These are phyloP conservation scores for Apiospora pterosperma DNA, from an alignment of 2,329 filamentous ascomycete genomes.

Conservation along the genomic window DNA sequence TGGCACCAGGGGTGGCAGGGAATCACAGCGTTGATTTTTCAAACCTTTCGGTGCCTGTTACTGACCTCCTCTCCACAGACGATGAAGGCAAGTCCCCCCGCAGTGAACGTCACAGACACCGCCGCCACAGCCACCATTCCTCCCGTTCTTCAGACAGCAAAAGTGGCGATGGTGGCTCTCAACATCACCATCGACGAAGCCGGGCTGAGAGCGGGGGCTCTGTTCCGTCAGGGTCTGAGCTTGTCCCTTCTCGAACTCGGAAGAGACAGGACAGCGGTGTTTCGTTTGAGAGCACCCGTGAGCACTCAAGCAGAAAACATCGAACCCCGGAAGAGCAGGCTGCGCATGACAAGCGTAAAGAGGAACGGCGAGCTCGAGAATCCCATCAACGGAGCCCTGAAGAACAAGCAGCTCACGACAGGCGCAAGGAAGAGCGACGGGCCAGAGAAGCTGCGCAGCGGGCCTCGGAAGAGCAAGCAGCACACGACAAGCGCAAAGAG, in stretches of 20 bases:
- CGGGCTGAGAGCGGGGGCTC: conserved; percentile 7
- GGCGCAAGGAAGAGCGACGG: conserved; percentile 5
- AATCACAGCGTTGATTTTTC: conserved; percentile 4
- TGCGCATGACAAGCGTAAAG: background rate
- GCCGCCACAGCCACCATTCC: conserved; percentile 4
- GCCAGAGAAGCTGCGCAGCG: background rate
- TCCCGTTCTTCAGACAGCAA: conserved; percentile 2
- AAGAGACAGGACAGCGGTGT: conserved; percentile 8
- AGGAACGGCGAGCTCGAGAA: conserved; percentile 2
- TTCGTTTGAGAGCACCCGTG: background rate
- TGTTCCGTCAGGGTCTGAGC: conserved; percentile 5
- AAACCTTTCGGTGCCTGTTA: conserved; percentile 10
- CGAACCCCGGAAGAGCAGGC: background rate
- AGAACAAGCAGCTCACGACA: conserved; percentile 8
- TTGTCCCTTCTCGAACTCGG: background rate
- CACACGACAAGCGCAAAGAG: background rate
- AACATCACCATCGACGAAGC: conserved; percentile 5
- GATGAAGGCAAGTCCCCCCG: conserved; percentile 10
- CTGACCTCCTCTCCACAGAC: conserved; percentile 12
- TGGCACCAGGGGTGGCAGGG: conserved; percentile 8
- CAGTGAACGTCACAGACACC: conserved; percentile 1
- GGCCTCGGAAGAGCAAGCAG: background rate
- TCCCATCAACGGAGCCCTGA: background rate
- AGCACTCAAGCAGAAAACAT: background rate
- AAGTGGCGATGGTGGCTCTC: background rate